Base-by-base conservation (phyloP, 164 flowering plant species). In the Brasenia schreberi region DNA sequence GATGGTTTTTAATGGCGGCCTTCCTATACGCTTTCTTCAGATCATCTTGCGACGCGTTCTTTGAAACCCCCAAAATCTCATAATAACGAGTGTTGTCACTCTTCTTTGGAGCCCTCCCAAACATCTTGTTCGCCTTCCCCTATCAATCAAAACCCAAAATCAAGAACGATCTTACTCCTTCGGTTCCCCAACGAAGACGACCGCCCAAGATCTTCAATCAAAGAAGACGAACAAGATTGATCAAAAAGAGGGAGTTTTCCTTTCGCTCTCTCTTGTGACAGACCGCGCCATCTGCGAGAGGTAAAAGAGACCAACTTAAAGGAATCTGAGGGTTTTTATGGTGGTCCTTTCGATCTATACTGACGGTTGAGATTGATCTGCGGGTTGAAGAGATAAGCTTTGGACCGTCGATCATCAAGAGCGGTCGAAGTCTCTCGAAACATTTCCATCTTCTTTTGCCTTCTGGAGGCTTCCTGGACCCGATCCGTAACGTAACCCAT, bases 1-100 rank as follows among this genome's bases (percentile, higher is more conserved):
- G 98, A 74, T 92, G 98, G 65, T 92, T 92, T 77, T 92, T 92
- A 49, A 90, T 90, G 16, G 98, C 96, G 5, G 98, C 98, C 70
- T 92, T 90, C 62, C 77, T 77, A 68, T 92, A 92, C 5, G 98
- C 98, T 77, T 85, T 88, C 89, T 90, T 90, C 73, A 92, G 59
- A 77, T 92, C 96, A n/a, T 92, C 98, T 67, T 64, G 91, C 7
- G 85, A 73, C 7, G 95, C 95, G 65, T 66, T 80, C 82, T 90
- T 87, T 0, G 95, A 69, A 3, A 92, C 98, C 5, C 96, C 98
- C 5, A 92, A 77, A 0, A 84, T 52, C 77, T 90, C 93, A 71
- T 92, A 92, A 77, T 89, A 92, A 82, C 68, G 80, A 0, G 88
- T 79, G 74, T 80, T 88, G 64, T 90, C 90, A 68, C 98, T 92